Conservation (phyloP, 2,329 filamentous ascomycete species). For the Cercospora sp. region DNA sequence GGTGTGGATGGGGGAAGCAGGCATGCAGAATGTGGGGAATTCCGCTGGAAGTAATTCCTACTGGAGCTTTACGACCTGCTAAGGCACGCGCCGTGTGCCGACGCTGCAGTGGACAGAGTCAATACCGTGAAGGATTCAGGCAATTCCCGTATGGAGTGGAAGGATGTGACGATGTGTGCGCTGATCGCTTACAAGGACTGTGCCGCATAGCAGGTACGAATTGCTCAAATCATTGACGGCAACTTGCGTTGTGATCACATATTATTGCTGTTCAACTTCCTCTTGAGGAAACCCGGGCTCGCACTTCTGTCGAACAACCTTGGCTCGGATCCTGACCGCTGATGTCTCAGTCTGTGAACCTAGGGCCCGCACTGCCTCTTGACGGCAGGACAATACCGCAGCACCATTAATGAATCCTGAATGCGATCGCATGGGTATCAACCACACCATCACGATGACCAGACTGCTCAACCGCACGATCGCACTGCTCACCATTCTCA, state of each 20-base stretch:
- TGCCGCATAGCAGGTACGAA: neutral
- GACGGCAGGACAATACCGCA: neutral
- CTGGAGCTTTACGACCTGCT: neutral
- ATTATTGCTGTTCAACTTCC: neutral
- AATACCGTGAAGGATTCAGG: neutral
- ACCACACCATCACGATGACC: neutral
- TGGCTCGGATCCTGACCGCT: neutral
- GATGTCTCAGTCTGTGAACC: neutral
- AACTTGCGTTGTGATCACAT: neutral
- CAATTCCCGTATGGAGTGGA: neutral
- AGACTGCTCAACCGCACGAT: neutral
- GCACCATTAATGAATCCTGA: neutral
- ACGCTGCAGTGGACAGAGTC: neutral
- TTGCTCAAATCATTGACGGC: neutral
- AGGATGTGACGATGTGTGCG: neutral
- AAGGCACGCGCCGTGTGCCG: neutral
- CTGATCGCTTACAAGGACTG: neutral
- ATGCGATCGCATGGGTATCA: neutral
- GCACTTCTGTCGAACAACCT: neutral
- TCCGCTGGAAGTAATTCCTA: neutral
- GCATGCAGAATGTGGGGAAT: neutral
- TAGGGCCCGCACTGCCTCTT: neutral
- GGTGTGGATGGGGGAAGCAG: neutral
- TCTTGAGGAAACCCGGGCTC: neutral
- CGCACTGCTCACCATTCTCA: neutral